Conservation (phyloP, 805 yeast genomes). For the Yarrowia alimentaria region DNA sequence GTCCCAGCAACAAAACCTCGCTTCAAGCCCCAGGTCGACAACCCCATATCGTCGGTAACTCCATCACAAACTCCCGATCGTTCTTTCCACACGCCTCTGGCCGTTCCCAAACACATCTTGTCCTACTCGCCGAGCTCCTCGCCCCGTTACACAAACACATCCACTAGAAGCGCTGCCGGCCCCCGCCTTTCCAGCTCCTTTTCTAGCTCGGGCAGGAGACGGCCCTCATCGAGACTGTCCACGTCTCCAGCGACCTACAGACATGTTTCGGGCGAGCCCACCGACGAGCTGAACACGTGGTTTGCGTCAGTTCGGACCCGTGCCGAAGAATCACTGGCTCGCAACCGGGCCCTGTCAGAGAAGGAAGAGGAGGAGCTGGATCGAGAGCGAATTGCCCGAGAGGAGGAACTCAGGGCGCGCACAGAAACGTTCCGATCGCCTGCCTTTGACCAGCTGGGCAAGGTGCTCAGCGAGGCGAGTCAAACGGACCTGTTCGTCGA, state of each 20-base stretch:
- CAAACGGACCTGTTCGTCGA: neutral
- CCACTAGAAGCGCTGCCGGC: constrained; percentile 10
- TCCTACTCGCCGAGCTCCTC: constrained; percentile 13
- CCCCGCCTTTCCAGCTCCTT: constrained; percentile 16
- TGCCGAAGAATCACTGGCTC: constrained; percentile 25
- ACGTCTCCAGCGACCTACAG: constrained; percentile 12
- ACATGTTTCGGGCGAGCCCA: neutral
- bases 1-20: neutral
- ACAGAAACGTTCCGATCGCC: constrained; percentile 6
- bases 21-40: constrained; percentile 13
- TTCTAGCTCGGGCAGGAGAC: constrained; percentile 1
- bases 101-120: constrained; percentile 20
- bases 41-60: constrained; percentile 4
- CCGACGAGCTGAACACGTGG: constrained; percentile 28
- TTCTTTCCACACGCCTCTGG: constrained; percentile 12
- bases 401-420: no score
- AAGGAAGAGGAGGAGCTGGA: constrained; percentile 29
- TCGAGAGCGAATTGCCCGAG: constrained; percentile 23
- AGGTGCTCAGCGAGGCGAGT: neutral
- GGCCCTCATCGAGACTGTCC: constrained; percentile 14
- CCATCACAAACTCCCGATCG: constrained; percentile 16
- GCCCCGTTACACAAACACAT: constrained; percentile 6
- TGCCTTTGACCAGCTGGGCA: constrained; percentile 29
- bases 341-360: constrained; percentile 28
- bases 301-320: constrained; percentile 4